Base-by-base conservation (phyloP, 805 yeast genomes). In the Barnettozyma vustinii region DNA sequence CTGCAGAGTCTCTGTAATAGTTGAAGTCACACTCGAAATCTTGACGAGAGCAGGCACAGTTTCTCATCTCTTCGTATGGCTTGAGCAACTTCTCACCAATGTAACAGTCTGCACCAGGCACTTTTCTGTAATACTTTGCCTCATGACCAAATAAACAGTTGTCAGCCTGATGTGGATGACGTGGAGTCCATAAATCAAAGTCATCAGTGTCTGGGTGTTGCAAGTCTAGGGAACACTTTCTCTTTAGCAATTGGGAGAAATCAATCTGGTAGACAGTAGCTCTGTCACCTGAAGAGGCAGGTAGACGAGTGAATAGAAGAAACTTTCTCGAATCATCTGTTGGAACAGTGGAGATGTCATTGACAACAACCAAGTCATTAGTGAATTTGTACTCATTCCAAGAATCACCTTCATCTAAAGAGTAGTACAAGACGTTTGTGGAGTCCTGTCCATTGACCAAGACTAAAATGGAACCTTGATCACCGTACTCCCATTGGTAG, bases 11-110 rank as follows among this genome's bases (percentile, higher is more conserved):
- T 51, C 84, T 75, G 49, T 67, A 77, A 65, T 74, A 91, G 67
- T 91, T 91, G 71, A 82, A 88, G 65, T 94, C 99, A 75, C 99
- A 94, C 66, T 94, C 99, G 61, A 72, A 94, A 61, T 92, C 99
- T 46, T 77, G 76, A 65, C 96, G 77, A 0, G 94, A 75, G 70
- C 99, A 94, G 1, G 84, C 63, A 69, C 99, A 94, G 63, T 87
- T 83, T 51, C 80, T 72, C 10, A 76, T 63, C 12, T 76, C 71
- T 54, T 74, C 75, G 60, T 73, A 77, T 1, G 87, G 90, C 26
- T 77, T 70, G 25, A 69, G 63, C 39, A 87, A 71, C 42, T 84
- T 80, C 47, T 78, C 78, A 48, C 73, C 78, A 52, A 88, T 83
- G 60, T 81, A 86, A 67, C 96, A 92, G 49, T 71, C 69, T 42